Base-by-base conservation (phyloP, 106 monocot genomes). In the Cymbidium sinense region DNA sequence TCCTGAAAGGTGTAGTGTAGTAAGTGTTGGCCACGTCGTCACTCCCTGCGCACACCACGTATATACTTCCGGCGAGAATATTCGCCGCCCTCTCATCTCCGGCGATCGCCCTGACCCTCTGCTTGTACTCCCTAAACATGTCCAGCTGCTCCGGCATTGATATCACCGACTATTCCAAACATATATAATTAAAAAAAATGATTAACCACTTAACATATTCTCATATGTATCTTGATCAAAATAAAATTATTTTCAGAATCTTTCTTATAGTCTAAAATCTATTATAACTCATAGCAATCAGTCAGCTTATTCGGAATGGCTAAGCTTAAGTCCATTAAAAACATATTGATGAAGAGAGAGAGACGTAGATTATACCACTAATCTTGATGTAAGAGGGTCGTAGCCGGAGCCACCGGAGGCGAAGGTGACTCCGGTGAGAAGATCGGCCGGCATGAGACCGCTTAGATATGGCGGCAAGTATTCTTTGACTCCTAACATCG, bases 11-110 rank as follows among this genome's bases (percentile, higher is more conserved):
- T 3, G 82, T 73, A 5, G 61, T 11, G 52, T 84, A 91, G 65
- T 91, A 91, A 8, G 75, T 87, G 58, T 95, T 91, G 10, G 81
- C 82, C 0, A 95, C 37, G 41, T 95, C 94, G 17, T 91, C 85
- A 28, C 78, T 89, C 15, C 94, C 94, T 2, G 62, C 50, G 50
- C 88, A 89, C 5, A 89, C 44, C 0, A 89, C n/a, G 78, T 79
- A 91, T 1, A 89, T 18, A 21, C 86, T 78, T 2, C 84, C 76
- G 4, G 81, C 35, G 20, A 95, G 25, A 34, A 95, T 86, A 12
- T 12, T 64, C 0, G 78, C 70, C 10, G 89, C 84, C 43, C 43
- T 83, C 50, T 77, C 73, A 28, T 72, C 79, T 31, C 87, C 94
- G 20, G 64, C 87, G 2, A 89, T 79, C 0, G 80, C 31, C 27